These are phyloP conservation scores for Mortierella claussenii DNA, from an alignment of 192 early-diverging fungal species.

Conservation along the genomic window DNA sequence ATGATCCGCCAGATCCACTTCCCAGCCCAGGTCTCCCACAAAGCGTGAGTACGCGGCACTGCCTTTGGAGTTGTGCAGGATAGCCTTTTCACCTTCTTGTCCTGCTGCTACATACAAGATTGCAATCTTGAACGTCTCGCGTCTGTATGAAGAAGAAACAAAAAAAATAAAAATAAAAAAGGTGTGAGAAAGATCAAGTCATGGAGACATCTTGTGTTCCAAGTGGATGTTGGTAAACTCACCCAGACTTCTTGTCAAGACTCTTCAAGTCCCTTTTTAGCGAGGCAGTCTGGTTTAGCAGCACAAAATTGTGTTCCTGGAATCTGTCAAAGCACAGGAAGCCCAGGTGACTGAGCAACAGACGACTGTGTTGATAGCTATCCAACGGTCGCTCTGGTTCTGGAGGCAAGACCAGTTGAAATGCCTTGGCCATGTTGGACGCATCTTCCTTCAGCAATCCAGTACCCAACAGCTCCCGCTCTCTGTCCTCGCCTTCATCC, in stretches of 20 bases:
- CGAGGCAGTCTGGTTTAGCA: constrained; percentile 72
- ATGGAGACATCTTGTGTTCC: constrained; percentile 1
- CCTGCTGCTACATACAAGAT: constrained; percentile 91
- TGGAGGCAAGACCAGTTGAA: constrained; percentile 58
- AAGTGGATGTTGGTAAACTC: no score
- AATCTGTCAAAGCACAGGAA: constrained; percentile 77
- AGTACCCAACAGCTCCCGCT: neutral
- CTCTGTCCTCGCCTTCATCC: neutral
- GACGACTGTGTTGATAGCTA: constrained; percentile 70
- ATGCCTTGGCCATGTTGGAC: constrained; percentile 62
- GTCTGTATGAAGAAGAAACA: constrained; percentile 47
- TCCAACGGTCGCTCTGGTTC: constrained; percentile 60
- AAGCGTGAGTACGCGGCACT: constrained; percentile 86
- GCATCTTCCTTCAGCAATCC: constrained; percentile 36
- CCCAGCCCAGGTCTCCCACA: constrained; percentile 93
- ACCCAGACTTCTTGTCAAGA: constrained; percentile 84
- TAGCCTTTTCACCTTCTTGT: constrained; percentile 89
- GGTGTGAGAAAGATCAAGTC: neutral
- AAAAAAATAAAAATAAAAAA: constrained; percentile 3
- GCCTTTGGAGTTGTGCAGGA: constrained; percentile 80
- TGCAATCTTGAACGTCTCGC: constrained; percentile 91
- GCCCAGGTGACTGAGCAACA: constrained; percentile 83
- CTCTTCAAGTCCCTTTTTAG: constrained; percentile 80
- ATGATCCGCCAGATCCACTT: constrained; percentile 86
- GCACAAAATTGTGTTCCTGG: constrained; percentile 73